Conservation (phyloP, 2,329 filamentous ascomycete species). For the Aureobasidium namibiae region DNA sequence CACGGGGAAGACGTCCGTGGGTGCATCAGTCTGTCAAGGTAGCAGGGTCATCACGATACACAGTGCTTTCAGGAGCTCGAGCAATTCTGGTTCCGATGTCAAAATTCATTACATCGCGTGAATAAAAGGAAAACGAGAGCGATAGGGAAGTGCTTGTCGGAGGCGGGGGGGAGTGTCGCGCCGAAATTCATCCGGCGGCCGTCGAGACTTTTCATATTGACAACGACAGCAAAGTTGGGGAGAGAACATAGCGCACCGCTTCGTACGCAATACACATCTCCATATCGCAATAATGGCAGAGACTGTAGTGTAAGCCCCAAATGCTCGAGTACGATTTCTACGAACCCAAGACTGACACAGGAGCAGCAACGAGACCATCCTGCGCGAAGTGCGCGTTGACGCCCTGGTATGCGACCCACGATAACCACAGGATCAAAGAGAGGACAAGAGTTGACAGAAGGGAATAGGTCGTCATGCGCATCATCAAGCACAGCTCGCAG, state of each 20-base stretch:
- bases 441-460: background rate
- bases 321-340: background rate
- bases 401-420: slow-evolving; percentile 14
- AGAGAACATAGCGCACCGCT: background rate
- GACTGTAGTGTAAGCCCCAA: slow-evolving; percentile 4
- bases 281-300: slow-evolving; percentile 31
- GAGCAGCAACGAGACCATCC: slow-evolving; percentile 14
- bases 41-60: too few relatives aligned
- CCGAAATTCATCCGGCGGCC: background rate
- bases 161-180: background rate
- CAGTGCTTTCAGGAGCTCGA: background rate
- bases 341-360: background rate
- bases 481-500: slow-evolving; percentile 88
- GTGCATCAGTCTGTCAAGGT: too few relatives aligned
- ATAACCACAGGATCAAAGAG: background rate
- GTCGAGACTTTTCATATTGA: background rate
- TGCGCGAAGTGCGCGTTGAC: slow-evolving; percentile 18
- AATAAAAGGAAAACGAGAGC: background rate
- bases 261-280: background rate
- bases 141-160: background rate
- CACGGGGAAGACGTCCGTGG: too few relatives aligned
- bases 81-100: background rate
- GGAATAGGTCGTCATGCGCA: slow-evolving; percentile 80
- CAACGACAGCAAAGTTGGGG: background rate
- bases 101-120: background rate